Evolutionary conservation across 2,329 filamentous ascomycete genomes (phyloP).

Genomic region (Arachnopeziza araneosa): DNA sequence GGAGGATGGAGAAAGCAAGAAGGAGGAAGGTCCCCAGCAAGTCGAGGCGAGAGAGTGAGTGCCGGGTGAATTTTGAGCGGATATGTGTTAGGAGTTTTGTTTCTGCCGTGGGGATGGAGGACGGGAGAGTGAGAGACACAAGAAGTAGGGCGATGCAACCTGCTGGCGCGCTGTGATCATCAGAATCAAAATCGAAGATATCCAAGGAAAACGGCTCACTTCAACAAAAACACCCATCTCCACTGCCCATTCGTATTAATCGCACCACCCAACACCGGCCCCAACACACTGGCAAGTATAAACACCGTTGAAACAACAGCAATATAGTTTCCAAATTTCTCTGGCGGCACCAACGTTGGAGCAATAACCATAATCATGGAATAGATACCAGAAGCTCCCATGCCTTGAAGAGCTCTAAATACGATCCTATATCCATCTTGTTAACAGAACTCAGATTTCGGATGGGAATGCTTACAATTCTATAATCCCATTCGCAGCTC

Average conservation of each 20-base stretch:
- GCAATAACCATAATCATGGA: constrained; percentile 42
- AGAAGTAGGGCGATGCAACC: constrained; percentile 1
- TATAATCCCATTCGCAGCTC: constrained; percentile 3
- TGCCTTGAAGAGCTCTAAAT: constrained; percentile 32
- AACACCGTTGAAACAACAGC: constrained; percentile 8
- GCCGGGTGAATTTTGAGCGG: background rate
- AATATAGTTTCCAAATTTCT: constrained; percentile 37
- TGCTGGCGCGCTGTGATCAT: constrained; percentile 6
- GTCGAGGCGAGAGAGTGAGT: constrained; percentile 3
- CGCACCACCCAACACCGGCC: constrained; percentile 30
- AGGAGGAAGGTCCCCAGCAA: constrained; percentile 27
- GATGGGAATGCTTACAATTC: background rate
- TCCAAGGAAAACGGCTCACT: background rate
- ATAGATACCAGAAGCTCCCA: constrained; percentile 42
- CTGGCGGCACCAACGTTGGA: constrained; percentile 43
- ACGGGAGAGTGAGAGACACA: constrained; percentile 4
- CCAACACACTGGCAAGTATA: constrained; percentile 16
- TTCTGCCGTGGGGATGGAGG: background rate
- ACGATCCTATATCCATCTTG: constrained; percentile 5
- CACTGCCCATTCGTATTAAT: constrained; percentile 32
- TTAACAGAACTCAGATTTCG: background rate
- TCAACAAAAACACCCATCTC: constrained; percentile 24
- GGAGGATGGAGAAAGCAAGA: constrained; percentile 37
- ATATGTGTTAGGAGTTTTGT: background rate
- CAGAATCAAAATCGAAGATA: background rate